Evolutionary conservation across 148 eudicot genomes (phyloP).

Genomic region (Salicornia ramosissima): DNA sequence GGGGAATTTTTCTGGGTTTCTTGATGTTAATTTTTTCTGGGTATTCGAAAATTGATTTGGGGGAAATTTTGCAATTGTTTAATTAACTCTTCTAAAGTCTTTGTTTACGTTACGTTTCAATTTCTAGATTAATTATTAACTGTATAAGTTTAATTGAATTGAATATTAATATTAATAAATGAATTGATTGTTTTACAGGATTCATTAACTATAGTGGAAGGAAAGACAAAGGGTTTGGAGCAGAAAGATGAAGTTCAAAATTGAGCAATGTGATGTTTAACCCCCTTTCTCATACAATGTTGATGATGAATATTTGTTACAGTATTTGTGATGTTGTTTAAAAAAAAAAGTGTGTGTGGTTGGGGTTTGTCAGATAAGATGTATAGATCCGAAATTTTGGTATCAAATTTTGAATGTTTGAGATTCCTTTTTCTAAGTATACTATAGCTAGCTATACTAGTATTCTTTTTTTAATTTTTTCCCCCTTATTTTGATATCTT

Average conservation of each 20-base stretch:
- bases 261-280: not conserved
- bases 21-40: too few relatives aligned
- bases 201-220: conserved; percentile 27
- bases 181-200: conserved; percentile 30
- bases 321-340: not conserved
- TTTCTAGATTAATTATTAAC: not conserved
- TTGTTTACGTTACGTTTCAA: conserved; percentile 7
- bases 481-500: not conserved
- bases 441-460: not conserved
- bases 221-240: conserved; percentile 43
- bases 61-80: conserved; percentile 1
- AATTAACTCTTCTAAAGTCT: too few relatives aligned
- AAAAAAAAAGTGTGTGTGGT: conserved; percentile 12
- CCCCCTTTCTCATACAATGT: not conserved
- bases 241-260: conserved; percentile 31
- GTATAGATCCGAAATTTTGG: conserved; percentile 32
- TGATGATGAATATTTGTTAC: conserved; percentile 11
- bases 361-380: conserved; percentile 20
- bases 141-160: too few relatives aligned
- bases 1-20: too few relatives aligned
- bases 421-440: not conserved
- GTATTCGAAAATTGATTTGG: too few relatives aligned
- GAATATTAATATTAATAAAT: too few relatives aligned
- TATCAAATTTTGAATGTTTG: conserved; percentile 21
- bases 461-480: not conserved